Evolutionary conservation across 371 early-diverging fungal species (phyloP).

Genomic region (Thermomucor indicae-seudaticae): DNA sequence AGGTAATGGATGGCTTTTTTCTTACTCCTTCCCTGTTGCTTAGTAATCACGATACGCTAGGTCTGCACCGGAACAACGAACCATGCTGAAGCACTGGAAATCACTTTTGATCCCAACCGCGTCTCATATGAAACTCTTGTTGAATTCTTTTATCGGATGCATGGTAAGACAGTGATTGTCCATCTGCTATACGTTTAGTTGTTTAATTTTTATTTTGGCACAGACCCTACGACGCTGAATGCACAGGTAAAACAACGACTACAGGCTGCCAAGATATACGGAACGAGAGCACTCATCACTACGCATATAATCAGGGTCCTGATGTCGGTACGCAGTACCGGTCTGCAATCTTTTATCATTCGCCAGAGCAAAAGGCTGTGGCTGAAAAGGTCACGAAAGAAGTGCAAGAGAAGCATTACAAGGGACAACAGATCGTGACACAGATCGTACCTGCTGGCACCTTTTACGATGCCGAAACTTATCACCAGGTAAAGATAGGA

Average conservation of each 20-base stretch:
- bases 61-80: conserved; percentile 69
- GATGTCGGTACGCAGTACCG: conserved; percentile 74
- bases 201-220: not conserved
- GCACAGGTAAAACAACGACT: conserved; percentile 4
- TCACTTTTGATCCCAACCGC: conserved; percentile 69
- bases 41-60: conserved; percentile 10
- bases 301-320: conserved; percentile 31
- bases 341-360: conserved; percentile 79
- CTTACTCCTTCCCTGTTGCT: no score
- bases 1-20: conserved; percentile 38
- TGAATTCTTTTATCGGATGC: conserved; percentile 85
- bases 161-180: conserved; percentile 34
- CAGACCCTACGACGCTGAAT: conserved; percentile 32
- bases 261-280: conserved; percentile 4
- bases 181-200: not conserved
- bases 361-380: conserved; percentile 60
- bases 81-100: conserved; percentile 84
- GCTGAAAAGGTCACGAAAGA: conserved; percentile 65
- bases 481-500: conserved; percentile 74
- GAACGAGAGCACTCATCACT: conserved; percentile 2
- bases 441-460: conserved; percentile 64
- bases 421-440: conserved; percentile 64
- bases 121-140: conserved; percentile 68
- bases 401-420: conserved; percentile 53
- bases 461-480: conserved; percentile 88